Percentiles rank a stretch among this genome's conserved stretches.
Evolutionary conservation across 495 filamentous ascomycete genomes (phyloP).

Genomic region (Lasiosphaeriaceae sp.): DNA sequence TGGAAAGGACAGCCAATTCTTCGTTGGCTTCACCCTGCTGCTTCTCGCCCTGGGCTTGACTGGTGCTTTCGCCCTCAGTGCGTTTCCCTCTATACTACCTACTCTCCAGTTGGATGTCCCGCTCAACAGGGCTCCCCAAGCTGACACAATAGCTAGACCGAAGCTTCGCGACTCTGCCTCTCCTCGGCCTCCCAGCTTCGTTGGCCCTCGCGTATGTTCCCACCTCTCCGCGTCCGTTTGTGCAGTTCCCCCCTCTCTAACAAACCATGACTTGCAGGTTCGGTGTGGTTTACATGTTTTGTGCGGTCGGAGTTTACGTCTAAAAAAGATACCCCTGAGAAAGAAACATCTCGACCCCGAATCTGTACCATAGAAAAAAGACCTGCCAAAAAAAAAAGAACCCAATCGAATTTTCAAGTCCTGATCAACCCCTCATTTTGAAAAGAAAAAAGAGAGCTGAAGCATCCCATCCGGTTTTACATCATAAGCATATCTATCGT

Average conservation of each 20-base stretch:
- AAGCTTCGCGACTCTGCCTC: constrained; percentile 68
- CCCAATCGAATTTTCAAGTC: not conserved
- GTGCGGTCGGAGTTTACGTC: constrained; percentile 97
- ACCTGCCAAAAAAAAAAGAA: not conserved
- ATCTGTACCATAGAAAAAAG: constrained; percentile 37
- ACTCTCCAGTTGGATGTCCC: too few relatives aligned
- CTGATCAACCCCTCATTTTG: not conserved
- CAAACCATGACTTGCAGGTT: constrained; percentile 54
- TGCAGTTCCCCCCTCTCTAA: not conserved
- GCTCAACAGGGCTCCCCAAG: too few relatives aligned
- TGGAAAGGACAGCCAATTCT: constrained; percentile 78
- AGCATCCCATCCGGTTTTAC: not conserved
- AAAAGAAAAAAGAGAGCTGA: constrained; percentile 2
- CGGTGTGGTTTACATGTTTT: constrained; percentile 96
- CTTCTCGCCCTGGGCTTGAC: constrained; percentile 61
- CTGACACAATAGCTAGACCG: constrained; percentile 58
- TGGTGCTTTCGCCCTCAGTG: constrained; percentile 79
- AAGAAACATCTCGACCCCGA: constrained; percentile 16
- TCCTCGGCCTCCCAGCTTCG: constrained; percentile 85
- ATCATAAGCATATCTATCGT: not conserved
- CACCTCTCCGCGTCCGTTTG: not conserved
- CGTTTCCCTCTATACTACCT: constrained; percentile 31
- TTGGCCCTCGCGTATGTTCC: constrained; percentile 77
- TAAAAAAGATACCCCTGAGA: constrained; percentile 47
- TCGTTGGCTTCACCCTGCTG: constrained; percentile 75